These are phyloP conservation scores for Pseudozyma sp. DNA, from an alignment of 1,284 basidiomycete genomes.

Conservation along the genomic window DNA sequence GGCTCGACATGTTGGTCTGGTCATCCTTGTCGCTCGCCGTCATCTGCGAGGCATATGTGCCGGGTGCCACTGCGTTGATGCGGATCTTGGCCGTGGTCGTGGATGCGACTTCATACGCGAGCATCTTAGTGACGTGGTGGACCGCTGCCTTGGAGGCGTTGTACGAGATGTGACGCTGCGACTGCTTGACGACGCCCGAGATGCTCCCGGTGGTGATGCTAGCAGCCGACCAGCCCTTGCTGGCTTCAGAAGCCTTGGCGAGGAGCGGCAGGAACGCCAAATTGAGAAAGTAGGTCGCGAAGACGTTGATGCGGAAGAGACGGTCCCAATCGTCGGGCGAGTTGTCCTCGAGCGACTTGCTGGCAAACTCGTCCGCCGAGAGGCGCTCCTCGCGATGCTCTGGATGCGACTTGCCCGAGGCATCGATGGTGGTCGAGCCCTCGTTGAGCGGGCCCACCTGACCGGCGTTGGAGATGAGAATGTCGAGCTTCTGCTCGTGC, in stretches of 20 bases:
- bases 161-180: conserved; percentile 55
- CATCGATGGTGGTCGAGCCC: conserved; percentile 46
- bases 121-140: conserved; percentile 50
- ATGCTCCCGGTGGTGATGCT: conserved; percentile 49
- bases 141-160: conserved; percentile 56
- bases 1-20: conserved; percentile 43
- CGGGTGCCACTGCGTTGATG: conserved; percentile 60
- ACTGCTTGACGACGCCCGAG: conserved; percentile 49
- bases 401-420: conserved; percentile 44
- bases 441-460: conserved; percentile 48
- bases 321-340: conserved; percentile 57
- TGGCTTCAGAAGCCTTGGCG: conserved; percentile 36
- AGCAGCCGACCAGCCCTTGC: conserved; percentile 38
- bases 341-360: conserved; percentile 49
- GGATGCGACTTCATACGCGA: conserved; percentile 46
- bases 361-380: conserved; percentile 40
- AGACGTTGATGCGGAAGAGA: conserved; percentile 52
- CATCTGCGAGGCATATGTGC: conserved; percentile 57
- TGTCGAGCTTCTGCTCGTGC: conserved; percentile 48
- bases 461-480: conserved; percentile 55
- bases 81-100: conserved; percentile 49
- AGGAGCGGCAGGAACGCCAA: conserved; percentile 54
- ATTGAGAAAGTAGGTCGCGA: conserved; percentile 48
- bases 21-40: conserved; percentile 42
- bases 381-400: conserved; percentile 44